These are phyloP conservation scores for Ordospora pajunii DNA, from an alignment of 371 early-diverging fungal genomes.

Conservation along the genomic window DNA sequence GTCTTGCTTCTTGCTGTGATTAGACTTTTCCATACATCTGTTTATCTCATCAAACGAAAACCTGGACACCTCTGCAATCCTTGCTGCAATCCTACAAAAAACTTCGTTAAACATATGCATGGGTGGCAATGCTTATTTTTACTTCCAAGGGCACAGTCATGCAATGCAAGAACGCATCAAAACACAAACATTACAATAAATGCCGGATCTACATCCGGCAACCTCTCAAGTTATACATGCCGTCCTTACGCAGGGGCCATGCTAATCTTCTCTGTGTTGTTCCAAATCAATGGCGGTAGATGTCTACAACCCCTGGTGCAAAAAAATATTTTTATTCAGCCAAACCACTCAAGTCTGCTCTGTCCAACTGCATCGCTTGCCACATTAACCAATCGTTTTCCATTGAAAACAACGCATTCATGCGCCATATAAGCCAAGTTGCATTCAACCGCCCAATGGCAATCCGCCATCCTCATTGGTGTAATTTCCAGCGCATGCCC, in stretches of 20 bases:
- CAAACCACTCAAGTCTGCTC: no score
- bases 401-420: no score
- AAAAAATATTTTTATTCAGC: background rate
- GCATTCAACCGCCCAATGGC: no score
- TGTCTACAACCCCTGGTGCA: conserved; percentile 1
- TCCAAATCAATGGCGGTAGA: conserved; percentile 42
- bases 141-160: background rate
- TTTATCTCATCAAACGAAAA: conserved; percentile 17
- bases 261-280: conserved; percentile 62
- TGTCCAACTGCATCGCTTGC: no score
- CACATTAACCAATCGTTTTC: no score
- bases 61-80: background rate
- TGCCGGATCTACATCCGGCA: conserved; percentile 24
- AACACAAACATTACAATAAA: conserved; percentile 30
- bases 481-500: no score
- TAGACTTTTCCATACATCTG: conserved; percentile 11
- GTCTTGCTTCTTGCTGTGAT: conserved; percentile 18
- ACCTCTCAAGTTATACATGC: conserved; percentile 48
- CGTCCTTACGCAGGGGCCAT: conserved; percentile 62
- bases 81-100: conserved; percentile 8
- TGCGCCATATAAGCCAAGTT: no score
- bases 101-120: conserved; percentile 27
- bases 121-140: background rate
- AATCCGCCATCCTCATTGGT: no score
- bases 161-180: background rate